A percentile compares a stretch with the other conserved stretches of the same genome.
These are phyloP conservation scores for Penicillium sp. DNA, from an alignment of 2,329 filamentous ascomycete genomes.

Conservation along the genomic window DNA sequence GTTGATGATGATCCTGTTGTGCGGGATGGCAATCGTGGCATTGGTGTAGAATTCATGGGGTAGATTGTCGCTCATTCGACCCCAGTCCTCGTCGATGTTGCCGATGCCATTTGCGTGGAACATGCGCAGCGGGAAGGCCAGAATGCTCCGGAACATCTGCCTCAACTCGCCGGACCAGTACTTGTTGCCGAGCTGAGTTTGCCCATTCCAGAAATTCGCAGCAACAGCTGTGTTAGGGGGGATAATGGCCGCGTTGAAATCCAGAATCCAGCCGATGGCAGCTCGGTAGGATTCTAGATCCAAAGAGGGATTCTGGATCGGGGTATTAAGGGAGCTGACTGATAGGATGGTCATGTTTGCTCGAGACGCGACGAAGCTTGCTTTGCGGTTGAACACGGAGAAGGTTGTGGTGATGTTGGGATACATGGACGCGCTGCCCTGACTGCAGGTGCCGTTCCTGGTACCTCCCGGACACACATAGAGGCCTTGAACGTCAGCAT, in stretches of 20 bases:
- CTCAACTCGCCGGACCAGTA: not conserved
- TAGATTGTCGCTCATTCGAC: not conserved
- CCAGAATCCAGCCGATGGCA: not conserved
- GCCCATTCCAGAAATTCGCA: not conserved
- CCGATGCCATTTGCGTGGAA: slow-evolving; percentile 2
- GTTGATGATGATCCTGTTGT: slow-evolving; percentile 6
- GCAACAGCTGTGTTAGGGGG: not conserved
- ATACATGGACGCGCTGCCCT: not conserved
- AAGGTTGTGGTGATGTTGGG: not conserved
- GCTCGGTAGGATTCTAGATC: not conserved
- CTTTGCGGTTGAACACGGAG: not conserved
- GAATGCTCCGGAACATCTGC: not conserved
- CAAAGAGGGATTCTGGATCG: not conserved
- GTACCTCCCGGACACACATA: not conserved
- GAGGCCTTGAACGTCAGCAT: not conserved
- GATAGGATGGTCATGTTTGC: not conserved
- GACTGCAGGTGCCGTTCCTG: not conserved
- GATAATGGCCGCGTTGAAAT: not conserved
- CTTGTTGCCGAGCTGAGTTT: not conserved
- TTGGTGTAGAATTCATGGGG: slow-evolving; percentile 1
- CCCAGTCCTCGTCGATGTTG: not conserved
- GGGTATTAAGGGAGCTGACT: not conserved
- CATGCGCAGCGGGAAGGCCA: not conserved
- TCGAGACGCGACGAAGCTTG: not conserved
- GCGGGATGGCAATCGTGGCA: not conserved